Percentiles rank a stretch among this genome's conserved stretches.
These are phyloP conservation scores for Pholiota adiposa DNA, from an alignment of 1,284 basidiomycete species.

Conservation along the genomic window DNA sequence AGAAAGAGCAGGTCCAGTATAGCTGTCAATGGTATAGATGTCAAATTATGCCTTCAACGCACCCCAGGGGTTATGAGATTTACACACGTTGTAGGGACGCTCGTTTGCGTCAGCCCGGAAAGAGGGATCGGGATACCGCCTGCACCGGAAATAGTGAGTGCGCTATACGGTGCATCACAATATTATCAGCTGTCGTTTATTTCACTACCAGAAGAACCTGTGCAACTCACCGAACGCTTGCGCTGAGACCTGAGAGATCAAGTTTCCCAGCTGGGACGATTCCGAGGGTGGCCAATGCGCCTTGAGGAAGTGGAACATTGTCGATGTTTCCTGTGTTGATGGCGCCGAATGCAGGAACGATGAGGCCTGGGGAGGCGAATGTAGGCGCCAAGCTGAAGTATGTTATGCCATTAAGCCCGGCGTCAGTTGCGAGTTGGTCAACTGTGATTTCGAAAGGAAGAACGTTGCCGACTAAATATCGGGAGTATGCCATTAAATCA, in stretches of 20 bases:
- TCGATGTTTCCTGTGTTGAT: conserved; percentile 41
- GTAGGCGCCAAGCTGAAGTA: conserved; percentile 43
- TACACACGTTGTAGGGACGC: conserved; percentile 30
- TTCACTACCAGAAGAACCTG: not conserved
- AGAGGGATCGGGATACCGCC: conserved; percentile 32
- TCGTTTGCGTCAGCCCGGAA: conserved; percentile 28
- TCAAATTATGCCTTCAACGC: not conserved
- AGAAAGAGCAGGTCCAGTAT: not conserved
- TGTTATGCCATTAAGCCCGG: conserved; percentile 42
- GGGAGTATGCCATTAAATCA: not conserved
- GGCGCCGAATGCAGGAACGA: conserved; percentile 38
- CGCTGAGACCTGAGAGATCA: conserved; percentile 38
- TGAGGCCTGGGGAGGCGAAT: conserved; percentile 37
- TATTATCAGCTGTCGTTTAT: not conserved
- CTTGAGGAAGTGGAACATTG: conserved; percentile 41
- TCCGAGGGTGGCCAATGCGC: conserved; percentile 34
- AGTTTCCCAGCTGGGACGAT: conserved; percentile 41
- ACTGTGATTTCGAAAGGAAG: conserved; percentile 44
- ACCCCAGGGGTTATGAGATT: not conserved
- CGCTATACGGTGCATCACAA: conserved; percentile 10
- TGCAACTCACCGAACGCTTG: not conserved
- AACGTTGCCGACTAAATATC: conserved; percentile 38
- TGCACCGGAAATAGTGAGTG: conserved; percentile 31
- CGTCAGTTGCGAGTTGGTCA: conserved; percentile 37
- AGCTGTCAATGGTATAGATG: not conserved